These are phyloP conservation scores for Claviceps sp. DNA, from an alignment of 2,329 filamentous ascomycete species.

Conservation along the genomic window DNA sequence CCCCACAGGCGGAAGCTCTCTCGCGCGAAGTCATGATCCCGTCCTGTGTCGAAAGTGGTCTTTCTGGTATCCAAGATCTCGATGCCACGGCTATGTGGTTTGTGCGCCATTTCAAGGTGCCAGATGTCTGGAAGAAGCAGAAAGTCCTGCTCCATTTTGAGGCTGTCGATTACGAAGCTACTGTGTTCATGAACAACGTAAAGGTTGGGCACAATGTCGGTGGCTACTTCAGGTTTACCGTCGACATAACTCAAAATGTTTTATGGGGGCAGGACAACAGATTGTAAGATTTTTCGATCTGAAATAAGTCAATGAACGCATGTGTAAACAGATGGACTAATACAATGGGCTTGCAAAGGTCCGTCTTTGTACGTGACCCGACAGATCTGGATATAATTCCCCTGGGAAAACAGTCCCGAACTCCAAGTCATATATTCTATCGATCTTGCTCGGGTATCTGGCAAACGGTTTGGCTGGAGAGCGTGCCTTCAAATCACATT, in stretches of 20 bases:
- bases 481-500: conserved; percentile 43
- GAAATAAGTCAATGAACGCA: too few species aligned
- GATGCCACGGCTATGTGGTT: conserved; percentile 34
- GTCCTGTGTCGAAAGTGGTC: conserved; percentile 29
- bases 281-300: conserved; percentile 27
- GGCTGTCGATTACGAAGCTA: conserved; percentile 43
- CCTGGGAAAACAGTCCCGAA: conserved; percentile 49
- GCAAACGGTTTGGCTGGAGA: conserved; percentile 60
- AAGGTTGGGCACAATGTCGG: conserved; percentile 40
- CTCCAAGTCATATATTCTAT: conserved; percentile 53
- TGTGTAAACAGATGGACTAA: background rate
- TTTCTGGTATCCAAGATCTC: conserved; percentile 34
- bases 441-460: conserved; percentile 61
- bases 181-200: conserved; percentile 44
- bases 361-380: conserved; percentile 54
- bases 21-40: conserved; percentile 28
- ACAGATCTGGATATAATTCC: conserved; percentile 50
- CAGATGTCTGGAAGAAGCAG: conserved; percentile 29
- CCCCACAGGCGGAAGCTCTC: conserved; percentile 14
- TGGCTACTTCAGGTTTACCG: conserved; percentile 47
- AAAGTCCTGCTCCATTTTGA: conserved; percentile 41
- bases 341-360: conserved; percentile 19
- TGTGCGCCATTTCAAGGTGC: conserved; percentile 36
- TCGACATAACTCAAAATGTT: conserved; percentile 41
- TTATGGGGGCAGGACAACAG: conserved; percentile 33